Base-by-base conservation (phyloP, 768 basidiomycete species). In the Hygrocybe punicea region DNA sequence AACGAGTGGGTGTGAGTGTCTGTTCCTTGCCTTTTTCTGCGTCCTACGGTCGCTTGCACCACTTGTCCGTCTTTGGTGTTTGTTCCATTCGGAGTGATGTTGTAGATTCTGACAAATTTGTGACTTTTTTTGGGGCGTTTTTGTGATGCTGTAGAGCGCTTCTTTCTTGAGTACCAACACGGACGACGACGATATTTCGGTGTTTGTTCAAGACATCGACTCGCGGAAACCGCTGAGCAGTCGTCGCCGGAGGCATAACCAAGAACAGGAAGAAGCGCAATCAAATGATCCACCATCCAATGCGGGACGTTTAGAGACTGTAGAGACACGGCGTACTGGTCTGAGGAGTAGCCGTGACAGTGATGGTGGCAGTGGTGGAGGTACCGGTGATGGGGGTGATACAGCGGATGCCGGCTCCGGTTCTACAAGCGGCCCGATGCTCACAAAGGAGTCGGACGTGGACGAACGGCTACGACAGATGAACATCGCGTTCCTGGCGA, bases 131-230 rank as follows among this genome's bases (percentile, higher is more conserved):
- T 8, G 4, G 29, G 29, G 29, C 8, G 29, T 24, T 39, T 51
- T 39, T 51, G n/a, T 21, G 6, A 17, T 37, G 17, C 24, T 53
- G 40, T 58, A 74, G 73, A 69, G 66, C 40, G 66, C 81, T 7
- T 78, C 79, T 4, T 81, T 75, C 64, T 67, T 84, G 55, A 76
- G 77, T 51, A 70, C 73, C 1, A 72, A 74, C 45, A 81, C 81
- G 6, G 86, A 91, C 59, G 86, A 91, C 62, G 88, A 89, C 61
- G 89, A 90, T 51, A 83, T 91, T 25, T 89, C 88, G 4, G 75
- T 80, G 11, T 91, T 91, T 62, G 85, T 91, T 40, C 84, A 86
- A 64, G 86, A 90, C 47, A 89, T 89, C 50, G 89, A 89, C 62
- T 73, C 81, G 23, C 78, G 86, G 23, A 85, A 84, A 63, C 88